Conservation (phyloP, 2,329 filamentous ascomycete species). For the Sclerotinia spermophila region DNA sequence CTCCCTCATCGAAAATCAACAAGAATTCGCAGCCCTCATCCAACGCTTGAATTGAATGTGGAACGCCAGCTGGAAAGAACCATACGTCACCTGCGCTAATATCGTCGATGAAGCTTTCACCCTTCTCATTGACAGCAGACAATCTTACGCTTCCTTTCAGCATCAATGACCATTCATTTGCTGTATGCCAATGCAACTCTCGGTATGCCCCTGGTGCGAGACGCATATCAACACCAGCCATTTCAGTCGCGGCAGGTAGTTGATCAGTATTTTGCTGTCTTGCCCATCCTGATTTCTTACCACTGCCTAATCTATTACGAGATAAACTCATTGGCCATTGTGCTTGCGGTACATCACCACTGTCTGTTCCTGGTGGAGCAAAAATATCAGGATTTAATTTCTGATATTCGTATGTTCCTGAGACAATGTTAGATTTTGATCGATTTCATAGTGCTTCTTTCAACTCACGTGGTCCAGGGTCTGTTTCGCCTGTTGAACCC, state of each 20-base stretch:
- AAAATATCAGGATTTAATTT: constrained; percentile 52
- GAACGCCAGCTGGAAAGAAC: constrained; percentile 50
- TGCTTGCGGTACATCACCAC: constrained; percentile 45
- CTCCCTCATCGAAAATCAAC: constrained; percentile 56
- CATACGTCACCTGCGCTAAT: constrained; percentile 50
- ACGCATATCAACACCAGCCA: constrained; percentile 59
- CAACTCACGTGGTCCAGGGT: constrained; percentile 45
- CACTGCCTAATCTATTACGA: constrained; percentile 43
- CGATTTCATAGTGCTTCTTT: background rate
- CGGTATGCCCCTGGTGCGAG: constrained; percentile 55
- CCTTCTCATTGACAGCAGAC: constrained; percentile 50
- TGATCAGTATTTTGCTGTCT: constrained; percentile 53
- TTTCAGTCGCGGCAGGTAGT: constrained; percentile 45
- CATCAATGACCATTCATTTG: constrained; percentile 50
- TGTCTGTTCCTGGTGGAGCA: constrained; percentile 52
- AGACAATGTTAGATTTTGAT: background rate
- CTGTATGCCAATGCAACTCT: constrained; percentile 61
- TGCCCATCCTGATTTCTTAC: constrained; percentile 48
- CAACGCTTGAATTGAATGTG: constrained; percentile 53
- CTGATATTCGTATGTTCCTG: constrained; percentile 47
- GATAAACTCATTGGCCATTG: constrained; percentile 54
- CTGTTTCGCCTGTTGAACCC: constrained; percentile 46
- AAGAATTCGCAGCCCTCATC: constrained; percentile 56
- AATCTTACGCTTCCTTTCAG: constrained; percentile 52
- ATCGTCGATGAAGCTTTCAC: constrained; percentile 47